Conservation (phyloP, 1,139 yeast genomes). For the Saccharomyces hybrid region DNA sequence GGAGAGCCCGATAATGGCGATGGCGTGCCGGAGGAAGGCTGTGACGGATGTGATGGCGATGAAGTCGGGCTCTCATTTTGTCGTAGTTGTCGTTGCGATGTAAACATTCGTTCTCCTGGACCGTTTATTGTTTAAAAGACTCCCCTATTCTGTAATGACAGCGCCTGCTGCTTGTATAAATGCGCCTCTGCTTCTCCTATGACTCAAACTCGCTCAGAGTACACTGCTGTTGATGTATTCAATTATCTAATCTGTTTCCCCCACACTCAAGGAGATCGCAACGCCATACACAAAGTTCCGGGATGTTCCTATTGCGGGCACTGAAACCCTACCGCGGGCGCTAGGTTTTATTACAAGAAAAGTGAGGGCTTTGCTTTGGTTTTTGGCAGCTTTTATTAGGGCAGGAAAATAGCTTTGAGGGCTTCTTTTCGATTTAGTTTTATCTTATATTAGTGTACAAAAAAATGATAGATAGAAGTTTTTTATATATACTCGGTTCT, state of each 20-base stretch:
- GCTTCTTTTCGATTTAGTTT: not conserved
- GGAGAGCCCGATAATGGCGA: not conserved
- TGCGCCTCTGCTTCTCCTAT: not conserved
- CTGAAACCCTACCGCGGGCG: not conserved
- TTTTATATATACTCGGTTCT: slow-evolving; percentile 46
- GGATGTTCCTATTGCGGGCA: not conserved
- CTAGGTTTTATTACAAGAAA: not conserved
- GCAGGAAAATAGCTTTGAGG: not conserved
- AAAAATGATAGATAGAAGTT: not conserved
- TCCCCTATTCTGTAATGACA: not conserved
- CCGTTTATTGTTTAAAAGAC: not conserved
- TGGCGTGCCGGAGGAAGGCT: not conserved
- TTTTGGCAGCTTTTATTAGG: not conserved
- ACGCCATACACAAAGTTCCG: slow-evolving; percentile 1
- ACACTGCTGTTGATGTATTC: not conserved
- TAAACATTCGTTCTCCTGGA: not conserved
- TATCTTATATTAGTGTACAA: not conserved
- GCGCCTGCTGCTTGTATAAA: not conserved
- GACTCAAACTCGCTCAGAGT: not conserved
- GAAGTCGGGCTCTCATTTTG: not conserved
- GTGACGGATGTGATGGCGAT: slow-evolving; percentile 3
- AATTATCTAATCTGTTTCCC: not conserved
- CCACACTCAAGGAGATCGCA: not conserved
- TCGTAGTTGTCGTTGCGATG: not conserved
- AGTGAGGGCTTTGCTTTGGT: not conserved